Percentiles rank a stretch among this genome's conserved stretches.
Evolutionary conservation across 441 rosid species (phyloP).

Genomic region (Croton setiger): DNA sequence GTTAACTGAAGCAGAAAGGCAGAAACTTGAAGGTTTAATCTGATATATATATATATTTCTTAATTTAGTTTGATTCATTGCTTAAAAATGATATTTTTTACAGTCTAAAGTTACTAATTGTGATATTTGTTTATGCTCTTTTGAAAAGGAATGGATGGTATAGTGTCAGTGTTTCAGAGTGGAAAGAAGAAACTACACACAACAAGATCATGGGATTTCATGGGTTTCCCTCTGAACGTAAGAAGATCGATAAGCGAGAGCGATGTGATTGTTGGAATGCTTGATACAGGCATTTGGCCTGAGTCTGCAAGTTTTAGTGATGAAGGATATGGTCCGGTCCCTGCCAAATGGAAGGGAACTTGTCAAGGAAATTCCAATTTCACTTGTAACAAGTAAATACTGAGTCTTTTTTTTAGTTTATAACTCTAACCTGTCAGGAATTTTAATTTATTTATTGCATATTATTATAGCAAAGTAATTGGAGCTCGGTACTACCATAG

Average conservation of each 20-base stretch:
- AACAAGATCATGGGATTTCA: conserved; percentile 38
- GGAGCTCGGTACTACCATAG: conserved; percentile 65
- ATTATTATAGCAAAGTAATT: conserved; percentile 47
- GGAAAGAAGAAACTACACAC: conserved; percentile 29
- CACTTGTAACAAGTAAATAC: conserved; percentile 58
- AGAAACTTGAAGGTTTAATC: conserved; percentile 20
- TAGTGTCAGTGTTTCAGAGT: conserved; percentile 32
- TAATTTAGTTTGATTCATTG: background rate
- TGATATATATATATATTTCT: no score
- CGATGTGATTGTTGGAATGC: conserved; percentile 41
- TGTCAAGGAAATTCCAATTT: conserved; percentile 42
- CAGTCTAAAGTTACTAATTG: no score
- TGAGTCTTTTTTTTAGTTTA: background rate
- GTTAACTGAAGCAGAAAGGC: conserved; percentile 24
- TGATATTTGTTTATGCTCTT: no score
- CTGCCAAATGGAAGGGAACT: conserved; percentile 57
- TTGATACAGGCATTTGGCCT: conserved; percentile 54
- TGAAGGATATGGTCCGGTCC: conserved; percentile 47
- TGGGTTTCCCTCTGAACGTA: conserved; percentile 25
- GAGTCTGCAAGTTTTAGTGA: conserved; percentile 47
- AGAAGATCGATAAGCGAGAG: conserved; percentile 24
- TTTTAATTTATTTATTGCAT: background rate
- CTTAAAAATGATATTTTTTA: no score
- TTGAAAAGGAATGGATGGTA: conserved; percentile 22
- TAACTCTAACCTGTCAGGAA: background rate